A percentile compares a stretch with the other conserved stretches of the same genome.
phyloP scores from a whole-genome alignment of 176 grass and related monocot species.

The Triticum aestivum region DNA sequence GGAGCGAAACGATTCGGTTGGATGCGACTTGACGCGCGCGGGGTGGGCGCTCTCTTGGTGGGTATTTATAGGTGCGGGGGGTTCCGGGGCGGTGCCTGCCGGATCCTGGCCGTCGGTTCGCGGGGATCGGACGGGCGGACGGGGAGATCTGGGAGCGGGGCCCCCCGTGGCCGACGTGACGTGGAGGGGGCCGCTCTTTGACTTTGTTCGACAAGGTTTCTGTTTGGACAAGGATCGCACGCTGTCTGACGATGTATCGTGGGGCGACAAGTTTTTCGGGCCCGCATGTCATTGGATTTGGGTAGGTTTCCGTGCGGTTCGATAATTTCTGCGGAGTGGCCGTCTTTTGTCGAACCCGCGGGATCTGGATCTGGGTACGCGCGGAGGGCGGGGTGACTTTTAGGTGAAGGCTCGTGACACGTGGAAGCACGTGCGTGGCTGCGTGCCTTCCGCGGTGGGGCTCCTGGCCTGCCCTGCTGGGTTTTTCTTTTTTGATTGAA shows the following conservation, averaged over 20 bases:
- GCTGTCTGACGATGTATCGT: fast-evolving
- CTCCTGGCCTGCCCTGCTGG: neutral
- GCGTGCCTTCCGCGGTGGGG: neutral
- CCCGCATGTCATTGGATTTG: fast-evolving
- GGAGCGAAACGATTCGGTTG: neutral
- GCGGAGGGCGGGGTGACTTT: conserved; percentile 27
- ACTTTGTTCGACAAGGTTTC: conserved; percentile 32
- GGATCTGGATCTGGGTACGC: conserved; percentile 27
- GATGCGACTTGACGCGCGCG: conserved; percentile 24
- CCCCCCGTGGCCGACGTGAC: conserved; percentile 32
- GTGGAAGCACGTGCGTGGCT: conserved; percentile 17
- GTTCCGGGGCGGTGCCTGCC: neutral
- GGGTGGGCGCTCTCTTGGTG: neutral
- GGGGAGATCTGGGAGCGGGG: neutral
- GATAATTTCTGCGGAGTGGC: neutral
- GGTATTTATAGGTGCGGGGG: conserved; percentile 46
- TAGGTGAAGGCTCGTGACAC: conserved; percentile 29
- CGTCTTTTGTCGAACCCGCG: conserved; percentile 48
- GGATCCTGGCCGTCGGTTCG: conserved; percentile 33
- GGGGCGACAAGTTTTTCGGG: fast-evolving
- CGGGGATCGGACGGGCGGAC: conserved; percentile 38
- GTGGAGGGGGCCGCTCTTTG: conserved; percentile 43
- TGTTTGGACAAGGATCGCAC: neutral
- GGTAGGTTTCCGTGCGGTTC: fast-evolving
- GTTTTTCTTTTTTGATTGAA: too few relatives aligned